Evolutionary conservation across 2,329 filamentous ascomycete species (phyloP).

Genomic region (Samsoniella hepiali): DNA sequence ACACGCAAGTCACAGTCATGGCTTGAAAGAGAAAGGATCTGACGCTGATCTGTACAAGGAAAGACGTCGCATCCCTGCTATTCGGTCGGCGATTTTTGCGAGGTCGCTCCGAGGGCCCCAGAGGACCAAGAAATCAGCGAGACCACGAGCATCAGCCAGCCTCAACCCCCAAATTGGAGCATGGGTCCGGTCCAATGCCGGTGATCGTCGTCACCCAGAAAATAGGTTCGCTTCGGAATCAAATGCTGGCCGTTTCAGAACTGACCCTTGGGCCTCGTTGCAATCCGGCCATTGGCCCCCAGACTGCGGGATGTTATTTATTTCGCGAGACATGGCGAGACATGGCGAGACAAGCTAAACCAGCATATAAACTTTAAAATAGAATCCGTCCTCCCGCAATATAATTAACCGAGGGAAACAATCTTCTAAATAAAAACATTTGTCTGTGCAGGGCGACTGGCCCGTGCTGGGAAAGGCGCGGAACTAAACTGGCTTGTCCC

Average conservation of each 20-base stretch:
- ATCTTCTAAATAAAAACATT: not conserved
- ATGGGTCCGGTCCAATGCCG: not conserved
- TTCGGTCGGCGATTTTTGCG: not conserved
- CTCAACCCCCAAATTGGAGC: not conserved
- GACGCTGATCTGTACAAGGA: constrained; percentile 4
- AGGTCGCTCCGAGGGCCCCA: too few species aligned
- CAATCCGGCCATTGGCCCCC: not conserved
- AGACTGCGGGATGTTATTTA: not conserved
- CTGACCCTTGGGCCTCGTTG: not conserved
- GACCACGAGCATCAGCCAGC: not conserved
- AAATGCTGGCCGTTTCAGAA: not conserved
- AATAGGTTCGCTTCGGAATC: too few species aligned
- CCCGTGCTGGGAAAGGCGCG: not conserved
- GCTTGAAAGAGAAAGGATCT: not conserved
- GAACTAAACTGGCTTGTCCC: not conserved
- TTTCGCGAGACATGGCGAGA: not conserved
- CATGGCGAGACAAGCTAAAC: constrained; percentile 6
- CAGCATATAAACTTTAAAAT: not conserved
- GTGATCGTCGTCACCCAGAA: too few species aligned
- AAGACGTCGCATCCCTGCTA: not conserved
- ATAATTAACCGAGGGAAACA: not conserved
- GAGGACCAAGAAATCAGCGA: not conserved
- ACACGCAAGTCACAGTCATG: not conserved
- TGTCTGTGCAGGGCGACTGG: constrained; percentile 12
- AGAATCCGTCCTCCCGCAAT: not conserved